phyloP scores from a whole-genome alignment of 1,139 yeast species.

The Taphrina deformans region DNA sequence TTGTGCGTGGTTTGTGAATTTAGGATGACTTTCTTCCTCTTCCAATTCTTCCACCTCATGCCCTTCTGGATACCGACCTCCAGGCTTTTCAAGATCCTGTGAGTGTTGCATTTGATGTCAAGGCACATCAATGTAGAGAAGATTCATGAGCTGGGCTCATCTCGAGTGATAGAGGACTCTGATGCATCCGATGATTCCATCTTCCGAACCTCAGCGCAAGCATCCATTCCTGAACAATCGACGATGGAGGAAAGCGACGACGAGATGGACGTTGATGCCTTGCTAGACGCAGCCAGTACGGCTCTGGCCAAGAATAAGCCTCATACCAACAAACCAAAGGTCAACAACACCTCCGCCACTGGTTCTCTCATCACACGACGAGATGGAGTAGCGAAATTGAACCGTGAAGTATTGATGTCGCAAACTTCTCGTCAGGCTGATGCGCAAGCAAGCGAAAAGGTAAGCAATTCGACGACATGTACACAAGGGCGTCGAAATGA shows the following conservation, averaged over 20 bases:
- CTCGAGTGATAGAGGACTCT: not conserved
- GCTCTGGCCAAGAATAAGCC: not conserved
- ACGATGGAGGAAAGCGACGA: constrained; percentile 6
- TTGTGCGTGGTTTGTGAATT: not conserved
- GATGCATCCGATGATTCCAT: constrained; percentile 4
- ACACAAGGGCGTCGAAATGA: constrained; percentile 34
- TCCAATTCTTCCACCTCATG: not conserved
- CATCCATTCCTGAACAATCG: not conserved
- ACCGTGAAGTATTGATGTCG: constrained; percentile 30
- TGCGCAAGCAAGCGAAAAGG: constrained; percentile 22
- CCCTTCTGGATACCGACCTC: not conserved
- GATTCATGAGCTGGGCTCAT: not conserved
- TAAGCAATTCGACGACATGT: not conserved
- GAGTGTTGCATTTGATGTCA: not conserved
- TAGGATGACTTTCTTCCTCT: not conserved
- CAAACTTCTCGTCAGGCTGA: constrained; percentile 17
- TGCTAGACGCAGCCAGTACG: constrained; percentile 30
- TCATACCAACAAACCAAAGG: constrained; percentile 26
- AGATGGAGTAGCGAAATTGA: constrained; percentile 36
- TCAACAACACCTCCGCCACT: constrained; percentile 41
- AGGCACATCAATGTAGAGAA: not conserved
- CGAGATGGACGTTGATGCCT: constrained; percentile 36
- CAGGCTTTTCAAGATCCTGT: not conserved
- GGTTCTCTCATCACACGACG: constrained; percentile 20
- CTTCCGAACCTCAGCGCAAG: not conserved